A percentile compares a stretch with the other conserved stretches of the same genome.
These are phyloP conservation scores for Abrus pulchellus DNA, from an alignment of 306 rosid genomes.

Conservation along the genomic window DNA sequence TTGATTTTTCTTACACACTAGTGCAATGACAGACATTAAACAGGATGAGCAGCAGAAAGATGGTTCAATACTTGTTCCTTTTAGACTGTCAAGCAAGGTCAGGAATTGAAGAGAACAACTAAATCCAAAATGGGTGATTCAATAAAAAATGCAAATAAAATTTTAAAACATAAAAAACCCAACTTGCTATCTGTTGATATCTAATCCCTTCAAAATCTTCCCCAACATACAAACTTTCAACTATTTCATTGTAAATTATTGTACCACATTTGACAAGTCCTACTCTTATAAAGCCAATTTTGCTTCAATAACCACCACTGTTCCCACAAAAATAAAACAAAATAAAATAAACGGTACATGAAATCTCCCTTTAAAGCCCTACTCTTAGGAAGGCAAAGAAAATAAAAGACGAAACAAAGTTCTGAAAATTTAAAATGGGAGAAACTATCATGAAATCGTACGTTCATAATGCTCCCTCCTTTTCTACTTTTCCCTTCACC, in stretches of 20 bases:
- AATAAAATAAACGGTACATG: background rate
- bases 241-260: slow-evolving; percentile 19
- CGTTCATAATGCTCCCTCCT: background rate
- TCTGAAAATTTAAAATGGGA: slow-evolving; percentile 21
- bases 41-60: slow-evolving; percentile 20
- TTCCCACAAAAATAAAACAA: background rate
- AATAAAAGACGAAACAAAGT: slow-evolving; percentile 5
- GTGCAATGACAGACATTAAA: slow-evolving; percentile 31
- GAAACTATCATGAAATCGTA: background rate
- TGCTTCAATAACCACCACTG: background rate
- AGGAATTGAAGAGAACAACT: background rate
- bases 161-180: slow-evolving; percentile 28
- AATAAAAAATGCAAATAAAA: background rate
- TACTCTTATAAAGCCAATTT: background rate
- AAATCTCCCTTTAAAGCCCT: slow-evolving; percentile 19
- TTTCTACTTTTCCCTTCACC: background rate
- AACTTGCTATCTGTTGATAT: background rate
- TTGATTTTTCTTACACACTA: slow-evolving; percentile 1
- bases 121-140: background rate
- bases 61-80: slow-evolving; percentile 32
- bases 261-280: background rate
- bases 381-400: background rate
- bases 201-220: slow-evolving; percentile 12
- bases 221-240: slow-evolving; percentile 17
- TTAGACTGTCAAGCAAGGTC: slow-evolving; percentile 4